Percentiles rank a stretch among this genome's conserved stretches.
Evolutionary conservation across 228 moss, liverwort and hornwort species (phyloP).

Genomic region (Sphagnum fallax): DNA sequence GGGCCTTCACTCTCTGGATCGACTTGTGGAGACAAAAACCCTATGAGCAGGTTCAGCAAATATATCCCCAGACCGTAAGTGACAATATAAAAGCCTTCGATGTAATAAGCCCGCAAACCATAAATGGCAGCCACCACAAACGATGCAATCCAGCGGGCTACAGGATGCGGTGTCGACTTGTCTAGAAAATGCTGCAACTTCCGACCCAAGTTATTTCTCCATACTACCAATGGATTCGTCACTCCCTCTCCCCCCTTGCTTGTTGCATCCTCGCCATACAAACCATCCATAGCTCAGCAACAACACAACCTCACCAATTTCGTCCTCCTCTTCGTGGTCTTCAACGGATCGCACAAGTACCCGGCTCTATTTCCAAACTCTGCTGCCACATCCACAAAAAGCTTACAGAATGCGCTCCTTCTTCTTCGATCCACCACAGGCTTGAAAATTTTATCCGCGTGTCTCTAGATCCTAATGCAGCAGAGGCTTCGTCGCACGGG

Average conservation of each 20-base stretch:
- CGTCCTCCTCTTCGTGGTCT: too few relatives aligned
- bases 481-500: too few relatives aligned
- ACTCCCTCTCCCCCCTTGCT: constrained; percentile 20
- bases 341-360: too few relatives aligned
- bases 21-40: constrained; percentile 96
- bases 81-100: constrained; percentile 98
- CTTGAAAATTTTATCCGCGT: too few relatives aligned
- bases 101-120: constrained; percentile 90
- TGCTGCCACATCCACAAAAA: too few relatives aligned
- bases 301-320: too few relatives aligned
- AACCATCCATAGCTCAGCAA: constrained; percentile 27
- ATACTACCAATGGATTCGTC: constrained; percentile 58
- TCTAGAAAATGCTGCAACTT: constrained; percentile 95
- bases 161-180: constrained; percentile 95
- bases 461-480: too few relatives aligned
- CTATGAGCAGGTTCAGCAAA: constrained; percentile 91
- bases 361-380: too few relatives aligned
- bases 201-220: constrained; percentile 75
- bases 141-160: constrained; percentile 87
- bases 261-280: constrained; percentile 30
- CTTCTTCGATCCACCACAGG: too few relatives aligned
- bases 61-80: constrained; percentile 96
- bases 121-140: constrained; percentile 72
- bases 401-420: too few relatives aligned
- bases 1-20: constrained; percentile 98